phyloP scores from a whole-genome alignment of 148 eudicot genomes.

The Rhododendron molle region DNA sequence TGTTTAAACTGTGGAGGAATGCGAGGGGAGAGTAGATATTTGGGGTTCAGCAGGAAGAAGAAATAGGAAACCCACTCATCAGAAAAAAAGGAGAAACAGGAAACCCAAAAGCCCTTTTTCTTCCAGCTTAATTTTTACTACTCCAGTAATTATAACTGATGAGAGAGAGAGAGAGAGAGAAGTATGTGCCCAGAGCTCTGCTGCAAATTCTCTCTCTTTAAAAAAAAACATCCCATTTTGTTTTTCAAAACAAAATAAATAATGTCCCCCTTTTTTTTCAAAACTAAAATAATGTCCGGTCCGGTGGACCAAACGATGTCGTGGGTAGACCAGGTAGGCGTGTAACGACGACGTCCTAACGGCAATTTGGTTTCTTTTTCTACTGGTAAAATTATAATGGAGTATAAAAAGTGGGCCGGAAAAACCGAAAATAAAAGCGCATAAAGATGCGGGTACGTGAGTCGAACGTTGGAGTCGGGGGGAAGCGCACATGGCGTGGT shows the following conservation, averaged over 20 bases:
- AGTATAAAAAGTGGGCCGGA: no score
- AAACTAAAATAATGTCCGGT: neutral
- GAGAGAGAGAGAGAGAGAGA: neutral
- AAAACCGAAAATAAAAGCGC: neutral
- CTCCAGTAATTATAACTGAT: neutral
- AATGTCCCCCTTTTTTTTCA: no score
- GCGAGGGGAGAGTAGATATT: neutral
- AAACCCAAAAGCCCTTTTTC: neutral
- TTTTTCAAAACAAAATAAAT: no score
- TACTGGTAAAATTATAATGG: no score
- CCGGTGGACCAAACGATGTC: neutral
- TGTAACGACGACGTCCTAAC: no score
- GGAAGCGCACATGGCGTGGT: neutral
- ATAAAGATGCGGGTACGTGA: slow-evolving; percentile 2
- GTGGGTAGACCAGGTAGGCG: neutral
- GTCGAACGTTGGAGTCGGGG: slow-evolving; percentile 24
- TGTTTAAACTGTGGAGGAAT: neutral
- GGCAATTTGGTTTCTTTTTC: no score
- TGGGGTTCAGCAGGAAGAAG: slow-evolving; percentile 10
- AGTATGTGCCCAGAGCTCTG: no score
- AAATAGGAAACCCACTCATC: neutral
- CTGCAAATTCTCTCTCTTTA: neutral
- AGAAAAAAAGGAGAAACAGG: neutral
- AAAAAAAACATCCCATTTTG: neutral
- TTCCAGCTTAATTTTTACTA: neutral